phyloP scores from a whole-genome alignment of 805 yeast genomes.

The Kluyveromyces dobzhanskii region DNA sequence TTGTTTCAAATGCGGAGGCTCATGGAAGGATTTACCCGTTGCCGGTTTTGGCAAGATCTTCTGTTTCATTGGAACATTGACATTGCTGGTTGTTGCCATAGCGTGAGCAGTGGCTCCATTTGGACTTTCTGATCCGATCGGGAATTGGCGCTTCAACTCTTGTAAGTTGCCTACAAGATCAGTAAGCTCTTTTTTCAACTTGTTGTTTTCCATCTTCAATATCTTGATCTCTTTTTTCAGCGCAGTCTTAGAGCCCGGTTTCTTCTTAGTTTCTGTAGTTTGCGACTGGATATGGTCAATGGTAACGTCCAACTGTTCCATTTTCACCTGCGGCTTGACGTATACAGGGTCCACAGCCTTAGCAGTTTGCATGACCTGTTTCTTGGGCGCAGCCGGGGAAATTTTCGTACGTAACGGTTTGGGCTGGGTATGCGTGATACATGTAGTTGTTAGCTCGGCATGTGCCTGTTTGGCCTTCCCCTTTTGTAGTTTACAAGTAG shows the following conservation, averaged over 20 bases:
- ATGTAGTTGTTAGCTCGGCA: no score
- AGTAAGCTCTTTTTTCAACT: conserved; percentile 19
- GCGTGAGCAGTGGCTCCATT: neutral
- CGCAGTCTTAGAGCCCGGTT: conserved; percentile 10
- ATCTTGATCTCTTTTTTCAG: conserved; percentile 19
- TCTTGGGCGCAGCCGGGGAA: no score
- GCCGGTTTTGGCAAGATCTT: neutral
- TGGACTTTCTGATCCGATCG: conserved; percentile 1
- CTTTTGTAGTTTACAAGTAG: neutral
- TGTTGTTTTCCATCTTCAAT: conserved; percentile 17
- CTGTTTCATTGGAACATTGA: neutral
- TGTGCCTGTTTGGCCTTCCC: neutral
- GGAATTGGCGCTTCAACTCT: conserved; percentile 13
- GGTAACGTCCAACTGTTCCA: conserved; percentile 4
- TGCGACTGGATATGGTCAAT: conserved; percentile 3
- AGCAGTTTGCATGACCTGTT: no score
- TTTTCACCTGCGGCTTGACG: neutral
- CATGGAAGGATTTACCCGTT: neutral
- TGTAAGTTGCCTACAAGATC: conserved; percentile 19
- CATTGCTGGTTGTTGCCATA: neutral
- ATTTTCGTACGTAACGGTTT: no score
- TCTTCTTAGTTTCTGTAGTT: conserved; percentile 4
- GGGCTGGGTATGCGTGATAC: no score
- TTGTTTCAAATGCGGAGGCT: neutral
- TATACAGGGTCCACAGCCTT: neutral